Evolutionary conservation across 169 alveolate genomes (phyloP), one percentile per base, ranked within the genome.

Genomic region (Eimeria tenella): DNA sequence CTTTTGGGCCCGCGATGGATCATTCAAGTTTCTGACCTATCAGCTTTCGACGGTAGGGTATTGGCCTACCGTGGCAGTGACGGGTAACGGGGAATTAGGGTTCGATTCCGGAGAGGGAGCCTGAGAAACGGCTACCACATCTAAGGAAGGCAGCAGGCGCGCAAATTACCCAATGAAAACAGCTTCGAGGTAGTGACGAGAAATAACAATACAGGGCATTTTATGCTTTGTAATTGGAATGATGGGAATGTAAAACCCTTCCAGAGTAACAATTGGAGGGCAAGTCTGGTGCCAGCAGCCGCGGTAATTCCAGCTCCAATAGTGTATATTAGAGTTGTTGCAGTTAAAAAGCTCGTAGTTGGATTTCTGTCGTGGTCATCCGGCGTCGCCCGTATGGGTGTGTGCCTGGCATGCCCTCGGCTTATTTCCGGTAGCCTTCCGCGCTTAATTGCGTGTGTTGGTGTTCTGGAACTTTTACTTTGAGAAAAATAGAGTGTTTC

Each of bases 131-230:
- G 99, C 99, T 97, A 98, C 99, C 98, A 98, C 99, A 97, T 98
- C 99, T 97, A 98, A 97, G 99, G 99, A 97, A 97, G 98, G 99
- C 99, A 98, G 98, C 99, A 97, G 99, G 96, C 98, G 99, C 98
- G 98, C 97, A 98, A 97, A 97, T 97, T 97, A 97, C 98, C 99
- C 98, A 97, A 52, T 50, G 19, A 52, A 75, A 75, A 25, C 23
- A 71, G 23, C 13, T 71, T 71, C 82, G 98, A 97, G 98, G 98
- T 97, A 97, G 98, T 97, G 99, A 98, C 98, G 97, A 98, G 98
- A 97, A 96, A 97, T 98, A 97, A 97, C 98, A 95, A 97, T 96
- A 96, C 97, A 96, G 97, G 96, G 96, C 97, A 95, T 86, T 92
- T 92, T 87, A 92, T 86, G 96, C 91, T 95, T 96, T 96, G 98